These are phyloP conservation scores for Aurinia saxatilis DNA, from an alignment of 345 rosid species.

Conservation along the genomic window DNA sequence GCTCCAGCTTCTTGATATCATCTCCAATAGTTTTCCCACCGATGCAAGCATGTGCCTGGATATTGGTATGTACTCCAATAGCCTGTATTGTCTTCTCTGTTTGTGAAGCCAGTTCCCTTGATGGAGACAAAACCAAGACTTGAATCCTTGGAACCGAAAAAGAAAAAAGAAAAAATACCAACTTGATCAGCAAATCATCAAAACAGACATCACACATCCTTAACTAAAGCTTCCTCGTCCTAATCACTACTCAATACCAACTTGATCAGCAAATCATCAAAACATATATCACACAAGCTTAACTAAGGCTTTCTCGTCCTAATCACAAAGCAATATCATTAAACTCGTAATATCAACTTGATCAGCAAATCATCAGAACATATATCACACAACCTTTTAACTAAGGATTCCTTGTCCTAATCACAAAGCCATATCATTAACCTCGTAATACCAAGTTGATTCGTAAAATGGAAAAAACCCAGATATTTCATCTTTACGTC, in stretches of 20 bases:
- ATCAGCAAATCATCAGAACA: background rate
- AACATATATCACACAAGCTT: background rate
- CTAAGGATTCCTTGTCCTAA: background rate
- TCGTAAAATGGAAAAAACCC: no score
- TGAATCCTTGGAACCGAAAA: constrained; percentile 52
- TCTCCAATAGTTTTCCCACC: constrained; percentile 98
- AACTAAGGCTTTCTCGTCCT: background rate
- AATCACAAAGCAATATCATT: no score
- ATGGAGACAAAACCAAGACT: constrained; percentile 84
- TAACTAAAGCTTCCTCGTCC: background rate
- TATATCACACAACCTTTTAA: background rate
- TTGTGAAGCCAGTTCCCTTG: constrained; percentile 90
- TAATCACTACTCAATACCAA: background rate
- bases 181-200: background rate
- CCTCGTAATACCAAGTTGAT: background rate
- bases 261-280: background rate
- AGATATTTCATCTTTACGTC: no score
- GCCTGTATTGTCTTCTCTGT: constrained; percentile 80
- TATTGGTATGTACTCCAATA: constrained; percentile 62
- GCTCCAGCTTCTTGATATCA: constrained; percentile 68
- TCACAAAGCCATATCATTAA: no score
- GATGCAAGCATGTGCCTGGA: constrained; percentile 82
- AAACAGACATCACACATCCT: background rate
- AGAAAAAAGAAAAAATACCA: background rate
- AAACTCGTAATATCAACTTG: background rate